A percentile compares a stretch with the other conserved stretches of the same genome.
These are phyloP conservation scores for Colletotrichum sp. DNA, from an alignment of 2,329 filamentous ascomycete species.

Conservation along the genomic window DNA sequence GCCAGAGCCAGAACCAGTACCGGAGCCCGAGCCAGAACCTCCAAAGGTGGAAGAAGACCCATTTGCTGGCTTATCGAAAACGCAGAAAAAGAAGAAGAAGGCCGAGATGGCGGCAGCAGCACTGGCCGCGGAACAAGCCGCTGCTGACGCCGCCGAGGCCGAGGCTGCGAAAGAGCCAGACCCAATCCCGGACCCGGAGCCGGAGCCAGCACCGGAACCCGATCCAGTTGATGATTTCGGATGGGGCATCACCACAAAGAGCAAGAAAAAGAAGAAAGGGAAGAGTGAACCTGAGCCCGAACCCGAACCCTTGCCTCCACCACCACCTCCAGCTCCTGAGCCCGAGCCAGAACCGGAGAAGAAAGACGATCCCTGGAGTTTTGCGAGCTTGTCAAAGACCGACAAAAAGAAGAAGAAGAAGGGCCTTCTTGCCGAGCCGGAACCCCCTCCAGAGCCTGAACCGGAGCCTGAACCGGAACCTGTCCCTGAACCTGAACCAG, in stretches of 20 bases:
- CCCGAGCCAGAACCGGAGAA: constrained; percentile 22
- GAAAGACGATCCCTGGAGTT: constrained; percentile 25
- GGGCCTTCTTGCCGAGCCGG: constrained; percentile 28
- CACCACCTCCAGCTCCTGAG: constrained; percentile 24
- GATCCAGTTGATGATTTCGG: constrained; percentile 14
- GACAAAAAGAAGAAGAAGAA: constrained; percentile 44
- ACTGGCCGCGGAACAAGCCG: background rate
- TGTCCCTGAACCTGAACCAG: constrained; percentile 22
- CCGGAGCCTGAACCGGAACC: constrained; percentile 16
- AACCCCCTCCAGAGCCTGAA: constrained; percentile 21
- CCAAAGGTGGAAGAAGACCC: constrained; percentile 35
- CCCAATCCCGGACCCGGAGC: constrained; percentile 14
- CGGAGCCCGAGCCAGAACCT: constrained; percentile 31
- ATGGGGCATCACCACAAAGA: constrained; percentile 29
- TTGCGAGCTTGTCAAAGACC: constrained; percentile 32
- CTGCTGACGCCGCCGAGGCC: background rate
- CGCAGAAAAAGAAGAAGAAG: constrained; percentile 36
- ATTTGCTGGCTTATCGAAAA: constrained; percentile 30
- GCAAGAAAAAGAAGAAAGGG: constrained; percentile 35
- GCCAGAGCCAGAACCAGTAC: constrained; percentile 23
- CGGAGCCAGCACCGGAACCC: constrained; percentile 12
- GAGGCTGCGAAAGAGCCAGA: constrained; percentile 7
- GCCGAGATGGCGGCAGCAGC: constrained; percentile 13
- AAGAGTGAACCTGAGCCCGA: constrained; percentile 10
- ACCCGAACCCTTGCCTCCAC: constrained; percentile 5